These are phyloP conservation scores for Plasmodium adleri DNA, from an alignment of 169 alveolate species.

Conservation along the genomic window DNA sequence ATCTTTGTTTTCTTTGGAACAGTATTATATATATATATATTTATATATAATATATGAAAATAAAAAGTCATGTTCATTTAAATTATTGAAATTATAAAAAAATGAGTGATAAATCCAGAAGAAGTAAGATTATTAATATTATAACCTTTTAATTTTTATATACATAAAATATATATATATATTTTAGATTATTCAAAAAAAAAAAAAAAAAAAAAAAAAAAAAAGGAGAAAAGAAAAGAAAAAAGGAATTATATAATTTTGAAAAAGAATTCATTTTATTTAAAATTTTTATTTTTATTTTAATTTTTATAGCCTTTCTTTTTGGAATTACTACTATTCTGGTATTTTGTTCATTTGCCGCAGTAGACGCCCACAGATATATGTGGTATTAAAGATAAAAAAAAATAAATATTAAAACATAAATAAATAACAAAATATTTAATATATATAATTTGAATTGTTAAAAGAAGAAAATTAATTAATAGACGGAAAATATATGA, in stretches of 20 bases:
- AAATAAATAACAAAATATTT: background rate
- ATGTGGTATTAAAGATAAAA: conserved; percentile 57
- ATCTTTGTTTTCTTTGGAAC: no score
- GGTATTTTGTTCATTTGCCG: conserved; percentile 63
- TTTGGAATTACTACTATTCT: conserved; percentile 61
- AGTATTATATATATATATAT: conserved; percentile 17
- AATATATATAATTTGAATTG: background rate
- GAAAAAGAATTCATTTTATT: background rate
- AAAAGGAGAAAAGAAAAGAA: background rate
- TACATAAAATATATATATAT: background rate
- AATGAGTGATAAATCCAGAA: conserved; percentile 76
- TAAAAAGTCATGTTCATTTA: no score
- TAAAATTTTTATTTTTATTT: conserved; percentile 7
- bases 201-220: conserved; percentile 6
- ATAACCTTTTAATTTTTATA: background rate
- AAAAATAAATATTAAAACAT: conserved; percentile 3
- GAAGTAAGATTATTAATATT: conserved; percentile 15
- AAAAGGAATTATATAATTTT: conserved; percentile 6
- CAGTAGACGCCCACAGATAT: conserved; percentile 42
- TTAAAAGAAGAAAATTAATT: background rate
- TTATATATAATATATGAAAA: conserved; percentile 2
- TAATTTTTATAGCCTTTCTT: conserved; percentile 41
- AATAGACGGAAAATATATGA: background rate
- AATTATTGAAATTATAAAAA: conserved; percentile 1
- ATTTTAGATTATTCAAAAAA: conserved; percentile 1